phyloP scores from a whole-genome alignment of 345 rosid genomes.

The Ceriops zippeliana region DNA sequence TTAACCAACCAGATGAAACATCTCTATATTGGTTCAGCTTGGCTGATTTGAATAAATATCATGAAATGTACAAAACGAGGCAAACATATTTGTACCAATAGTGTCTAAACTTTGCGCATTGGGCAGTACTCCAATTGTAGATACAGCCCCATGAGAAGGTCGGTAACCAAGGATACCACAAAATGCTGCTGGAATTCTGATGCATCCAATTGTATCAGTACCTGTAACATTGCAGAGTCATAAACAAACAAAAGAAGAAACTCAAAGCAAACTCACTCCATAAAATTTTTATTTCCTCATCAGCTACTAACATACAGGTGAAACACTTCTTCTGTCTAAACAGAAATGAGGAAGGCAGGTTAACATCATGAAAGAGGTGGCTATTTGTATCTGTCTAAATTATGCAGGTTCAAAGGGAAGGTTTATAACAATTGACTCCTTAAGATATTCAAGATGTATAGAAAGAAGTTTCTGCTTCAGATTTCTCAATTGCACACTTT shows the following conservation, averaged over 20 bases:
- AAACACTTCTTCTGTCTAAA: too few species aligned
- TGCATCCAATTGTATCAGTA: constrained; percentile 70
- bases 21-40: not conserved
- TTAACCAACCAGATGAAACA: not conserved
- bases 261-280: constrained; percentile 40
- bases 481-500: too few species aligned
- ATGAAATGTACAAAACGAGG: not conserved
- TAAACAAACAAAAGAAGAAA: not conserved
- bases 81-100: constrained; percentile 50
- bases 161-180: constrained; percentile 85
- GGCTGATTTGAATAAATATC: not conserved
- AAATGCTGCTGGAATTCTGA: constrained; percentile 81
- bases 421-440: too few species aligned
- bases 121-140: constrained; percentile 70
- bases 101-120: constrained; percentile 84
- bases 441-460: too few species aligned
- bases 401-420: too few species aligned
- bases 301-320: too few species aligned
- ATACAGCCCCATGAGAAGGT: constrained; percentile 84
- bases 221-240: constrained; percentile 39
- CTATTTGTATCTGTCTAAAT: too few species aligned
- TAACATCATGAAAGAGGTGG: too few species aligned
- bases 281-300: too few species aligned
- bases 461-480: too few species aligned
- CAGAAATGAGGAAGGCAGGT: too few species aligned